phyloP scores from a whole-genome alignment of 2,329 filamentous ascomycete species.

The Aspergillus oerlinghausenensis region DNA sequence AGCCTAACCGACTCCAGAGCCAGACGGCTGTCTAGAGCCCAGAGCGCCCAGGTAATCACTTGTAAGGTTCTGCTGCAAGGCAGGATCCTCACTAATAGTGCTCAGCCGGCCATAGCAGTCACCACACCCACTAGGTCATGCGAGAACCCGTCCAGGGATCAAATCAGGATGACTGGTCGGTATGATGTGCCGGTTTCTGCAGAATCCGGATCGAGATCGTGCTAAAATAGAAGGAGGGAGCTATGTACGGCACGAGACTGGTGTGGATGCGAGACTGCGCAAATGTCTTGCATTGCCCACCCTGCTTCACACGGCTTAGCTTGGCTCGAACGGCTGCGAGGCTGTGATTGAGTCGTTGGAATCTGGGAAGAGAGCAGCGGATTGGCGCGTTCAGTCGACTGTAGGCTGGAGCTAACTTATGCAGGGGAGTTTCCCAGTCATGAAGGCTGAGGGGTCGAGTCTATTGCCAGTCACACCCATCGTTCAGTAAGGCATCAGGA shows the following conservation, averaged over 20 bases:
- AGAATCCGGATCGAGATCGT: background rate
- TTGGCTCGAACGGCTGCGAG: background rate
- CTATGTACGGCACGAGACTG: background rate
- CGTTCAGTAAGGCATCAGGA: background rate
- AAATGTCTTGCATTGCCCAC: background rate
- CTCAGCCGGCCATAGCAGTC: background rate
- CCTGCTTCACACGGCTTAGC: background rate
- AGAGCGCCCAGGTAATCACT: background rate
- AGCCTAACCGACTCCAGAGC: background rate
- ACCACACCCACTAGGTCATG: background rate
- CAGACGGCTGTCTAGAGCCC: background rate
- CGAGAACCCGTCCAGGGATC: background rate
- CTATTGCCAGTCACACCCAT: background rate
- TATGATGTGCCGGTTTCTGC: background rate
- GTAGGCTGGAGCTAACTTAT: background rate
- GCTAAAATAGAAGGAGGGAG: background rate
- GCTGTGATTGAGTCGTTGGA: background rate
- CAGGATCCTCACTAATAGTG: background rate
- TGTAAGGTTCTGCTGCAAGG: background rate
- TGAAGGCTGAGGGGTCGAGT: background rate
- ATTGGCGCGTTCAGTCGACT: background rate
- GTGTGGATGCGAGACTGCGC: background rate
- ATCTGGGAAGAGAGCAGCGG: background rate
- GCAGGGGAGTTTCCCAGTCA: background rate
- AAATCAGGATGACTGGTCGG: background rate